These are phyloP conservation scores for Phytophthora hibernalis DNA, from an alignment of 352 stramenopile species.

Conservation along the genomic window DNA sequence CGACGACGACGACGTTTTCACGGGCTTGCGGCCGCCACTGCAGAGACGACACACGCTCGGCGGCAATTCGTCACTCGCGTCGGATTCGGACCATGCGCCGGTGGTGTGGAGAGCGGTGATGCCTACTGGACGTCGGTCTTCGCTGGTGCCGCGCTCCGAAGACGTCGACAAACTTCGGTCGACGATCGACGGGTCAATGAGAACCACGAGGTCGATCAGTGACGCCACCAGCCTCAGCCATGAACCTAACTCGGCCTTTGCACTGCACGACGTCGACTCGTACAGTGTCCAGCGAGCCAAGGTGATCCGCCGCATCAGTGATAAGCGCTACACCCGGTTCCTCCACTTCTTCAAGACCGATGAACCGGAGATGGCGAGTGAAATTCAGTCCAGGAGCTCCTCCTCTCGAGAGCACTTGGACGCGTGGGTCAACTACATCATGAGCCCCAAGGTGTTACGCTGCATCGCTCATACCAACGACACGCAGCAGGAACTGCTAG, in stretches of 20 bases:
- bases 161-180: slow-evolving; percentile 16
- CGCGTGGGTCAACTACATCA: slow-evolving; percentile 46
- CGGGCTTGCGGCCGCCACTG: slow-evolving; percentile 5
- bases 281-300: slow-evolving; percentile 37
- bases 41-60: slow-evolving; percentile 30
- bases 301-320: slow-evolving; percentile 31
- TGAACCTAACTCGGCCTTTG: slow-evolving; percentile 18
- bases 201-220: slow-evolving; percentile 30
- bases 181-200: slow-evolving; percentile 32
- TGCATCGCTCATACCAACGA: slow-evolving; percentile 27
- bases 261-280: slow-evolving; percentile 36
- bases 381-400: slow-evolving; percentile 36
- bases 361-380: slow-evolving; percentile 41
- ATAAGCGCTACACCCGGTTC: slow-evolving; percentile 40
- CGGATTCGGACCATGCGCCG: slow-evolving; percentile 20
- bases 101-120: slow-evolving; percentile 39
- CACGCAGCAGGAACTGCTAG: slow-evolving; percentile 35
- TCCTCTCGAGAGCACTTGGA: slow-evolving; percentile 38
- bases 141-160: slow-evolving; percentile 20
- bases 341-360: slow-evolving; percentile 50
- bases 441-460: slow-evolving; percentile 40
- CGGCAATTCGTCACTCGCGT: slow-evolving; percentile 25
- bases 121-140: slow-evolving; percentile 31
- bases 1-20: slow-evolving; percentile 28
- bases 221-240: slow-evolving; percentile 19